phyloP scores from a whole-genome alignment of 2,329 filamentous ascomycete genomes.

The Xylariaceae sp. region DNA sequence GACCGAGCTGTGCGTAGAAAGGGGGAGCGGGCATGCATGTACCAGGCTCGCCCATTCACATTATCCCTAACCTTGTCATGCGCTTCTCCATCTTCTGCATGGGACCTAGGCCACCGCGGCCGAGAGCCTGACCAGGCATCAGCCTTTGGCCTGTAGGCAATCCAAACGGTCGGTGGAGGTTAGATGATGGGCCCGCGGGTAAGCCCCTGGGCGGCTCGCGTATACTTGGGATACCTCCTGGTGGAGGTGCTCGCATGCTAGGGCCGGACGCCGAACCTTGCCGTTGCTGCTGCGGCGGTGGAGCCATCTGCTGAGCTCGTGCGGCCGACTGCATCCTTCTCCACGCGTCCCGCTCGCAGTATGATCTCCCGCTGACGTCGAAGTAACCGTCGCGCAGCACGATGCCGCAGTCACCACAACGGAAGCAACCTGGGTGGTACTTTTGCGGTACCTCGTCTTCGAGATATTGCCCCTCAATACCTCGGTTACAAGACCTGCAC shows the following conservation, averaged over 20 bases:
- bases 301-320: conserved; percentile 39
- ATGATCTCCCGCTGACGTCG: conserved; percentile 79
- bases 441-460: conserved; percentile 81
- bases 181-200: conserved; percentile 36
- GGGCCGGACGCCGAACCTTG: conserved; percentile 16
- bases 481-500: conserved; percentile 78
- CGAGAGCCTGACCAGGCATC: conserved; percentile 46
- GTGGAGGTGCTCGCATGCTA: conserved; percentile 25
- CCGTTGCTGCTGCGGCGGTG: conserved; percentile 23
- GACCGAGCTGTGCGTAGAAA: not conserved
- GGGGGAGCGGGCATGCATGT: not conserved
- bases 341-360: conserved; percentile 87
- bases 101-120: conserved; percentile 41
- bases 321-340: conserved; percentile 55
- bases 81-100: conserved; percentile 66
- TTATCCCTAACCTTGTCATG: conserved; percentile 66
- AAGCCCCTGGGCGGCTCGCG: conserved; percentile 37
- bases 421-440: conserved; percentile 87
- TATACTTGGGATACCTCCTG: conserved; percentile 30
- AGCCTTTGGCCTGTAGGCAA: conserved; percentile 44
- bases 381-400: conserved; percentile 87
- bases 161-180: conserved; percentile 44
- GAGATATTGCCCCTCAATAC: conserved; percentile 93
- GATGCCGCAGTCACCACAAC: conserved; percentile 77
- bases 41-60: conserved; percentile 38